Conservation (phyloP, 495 filamentous ascomycete species). For the Astrothelium subdiscretum region DNA sequence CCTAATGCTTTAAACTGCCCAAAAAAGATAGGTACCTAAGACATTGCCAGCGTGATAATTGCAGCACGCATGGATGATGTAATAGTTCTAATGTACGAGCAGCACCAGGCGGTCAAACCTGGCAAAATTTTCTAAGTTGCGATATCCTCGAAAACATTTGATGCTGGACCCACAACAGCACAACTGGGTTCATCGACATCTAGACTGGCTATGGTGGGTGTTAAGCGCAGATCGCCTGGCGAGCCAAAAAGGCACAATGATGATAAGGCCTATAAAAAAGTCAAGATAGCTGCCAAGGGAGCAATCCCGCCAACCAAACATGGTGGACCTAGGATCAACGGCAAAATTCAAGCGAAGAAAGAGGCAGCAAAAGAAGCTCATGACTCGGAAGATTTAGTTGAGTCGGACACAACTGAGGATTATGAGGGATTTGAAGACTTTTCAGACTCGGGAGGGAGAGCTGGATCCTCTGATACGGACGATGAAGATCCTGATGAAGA, state of each 20-base stretch:
- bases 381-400: constrained; percentile 15
- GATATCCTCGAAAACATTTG: no score
- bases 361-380: constrained; percentile 2
- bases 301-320: not conserved
- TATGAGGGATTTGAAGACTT: constrained; percentile 22
- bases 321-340: not conserved
- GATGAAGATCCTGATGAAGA: not conserved
- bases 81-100: not conserved
- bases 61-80: no score
- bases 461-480: not conserved
- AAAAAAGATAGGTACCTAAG: no score
- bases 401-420: constrained; percentile 22
- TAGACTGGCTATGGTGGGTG: constrained; percentile 7
- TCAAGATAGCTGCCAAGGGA: not conserved
- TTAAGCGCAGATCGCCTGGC: constrained; percentile 5
- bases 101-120: not conserved
- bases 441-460: constrained; percentile 5
- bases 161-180: no score
- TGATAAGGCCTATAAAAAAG: not conserved
- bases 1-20: no score
- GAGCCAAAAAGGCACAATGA: not conserved
- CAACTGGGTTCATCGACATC: no score
- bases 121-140: not conserved
- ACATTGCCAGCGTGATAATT: no score
- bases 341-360: not conserved